phyloP scores from a whole-genome alignment of 2,329 filamentous ascomycete genomes.

The Claviceps lovelessii region DNA sequence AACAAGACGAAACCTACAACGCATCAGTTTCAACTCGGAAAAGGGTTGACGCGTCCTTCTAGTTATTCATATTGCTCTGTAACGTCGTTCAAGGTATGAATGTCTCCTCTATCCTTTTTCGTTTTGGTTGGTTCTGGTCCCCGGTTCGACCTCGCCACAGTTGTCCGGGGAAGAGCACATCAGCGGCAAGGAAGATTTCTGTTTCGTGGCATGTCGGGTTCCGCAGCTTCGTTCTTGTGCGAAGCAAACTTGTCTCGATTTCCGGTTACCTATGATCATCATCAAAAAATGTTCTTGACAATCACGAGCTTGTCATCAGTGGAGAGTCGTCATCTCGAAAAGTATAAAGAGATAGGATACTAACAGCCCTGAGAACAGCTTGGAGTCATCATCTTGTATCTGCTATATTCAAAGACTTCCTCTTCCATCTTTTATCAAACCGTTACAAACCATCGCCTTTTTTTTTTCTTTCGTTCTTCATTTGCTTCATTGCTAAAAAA shows the following conservation, averaged over 20 bases:
- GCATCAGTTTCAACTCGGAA: neutral
- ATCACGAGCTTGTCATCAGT: neutral
- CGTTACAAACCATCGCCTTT: neutral
- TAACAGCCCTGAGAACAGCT: neutral
- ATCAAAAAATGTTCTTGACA: neutral
- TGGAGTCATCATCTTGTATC: neutral
- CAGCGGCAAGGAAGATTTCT: neutral
- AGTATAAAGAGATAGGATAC: conserved; percentile 3
- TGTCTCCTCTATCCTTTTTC: neutral
- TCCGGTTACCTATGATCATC: neutral
- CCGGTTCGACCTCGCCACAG: neutral
- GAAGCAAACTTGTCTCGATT: neutral
- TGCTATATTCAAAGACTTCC: neutral
- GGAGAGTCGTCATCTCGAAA: neutral
- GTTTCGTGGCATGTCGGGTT: neutral
- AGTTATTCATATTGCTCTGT: neutral
- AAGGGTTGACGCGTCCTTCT: neutral
- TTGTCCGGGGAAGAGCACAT: neutral
- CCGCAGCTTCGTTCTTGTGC: neutral
- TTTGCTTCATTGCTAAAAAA: neutral
- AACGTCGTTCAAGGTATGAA: neutral
- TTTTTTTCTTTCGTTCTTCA: neutral
- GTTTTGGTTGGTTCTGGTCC: neutral
- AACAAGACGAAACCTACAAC: neutral
- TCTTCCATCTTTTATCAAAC: neutral